These are phyloP conservation scores for Lepidium didymum DNA, from an alignment of 345 rosid genomes.

Conservation along the genomic window DNA sequence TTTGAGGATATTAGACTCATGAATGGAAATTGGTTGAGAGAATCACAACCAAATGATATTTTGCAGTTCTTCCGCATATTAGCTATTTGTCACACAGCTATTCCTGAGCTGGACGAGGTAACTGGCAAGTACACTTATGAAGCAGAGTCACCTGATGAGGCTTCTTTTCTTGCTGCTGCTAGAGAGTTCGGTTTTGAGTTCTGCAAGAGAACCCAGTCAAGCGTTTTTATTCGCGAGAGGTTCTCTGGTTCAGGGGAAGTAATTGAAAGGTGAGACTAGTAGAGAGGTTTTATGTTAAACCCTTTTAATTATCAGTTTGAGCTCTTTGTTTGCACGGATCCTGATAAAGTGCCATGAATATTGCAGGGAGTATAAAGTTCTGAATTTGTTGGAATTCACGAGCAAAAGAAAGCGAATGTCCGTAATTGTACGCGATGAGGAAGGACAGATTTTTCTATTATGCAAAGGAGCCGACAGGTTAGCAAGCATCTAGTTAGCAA, in stretches of 20 bases:
- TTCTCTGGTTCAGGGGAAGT: slow-evolving; percentile 42
- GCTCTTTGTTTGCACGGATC: slow-evolving; percentile 7
- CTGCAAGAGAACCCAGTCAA: slow-evolving; percentile 74
- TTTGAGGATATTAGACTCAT: slow-evolving; percentile 75
- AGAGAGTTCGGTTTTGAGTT: slow-evolving; percentile 97
- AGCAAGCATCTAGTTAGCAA: slow-evolving; percentile 15
- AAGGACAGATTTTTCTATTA: slow-evolving; percentile 73
- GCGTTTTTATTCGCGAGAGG: slow-evolving; percentile 64
- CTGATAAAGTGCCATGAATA: slow-evolving; percentile 13
- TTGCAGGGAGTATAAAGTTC: slow-evolving; percentile 87
- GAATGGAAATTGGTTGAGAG: slow-evolving; percentile 79
- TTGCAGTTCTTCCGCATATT: slow-evolving; percentile 68
- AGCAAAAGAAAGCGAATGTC: slow-evolving; percentile 99
- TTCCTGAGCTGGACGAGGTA: slow-evolving; percentile 80
- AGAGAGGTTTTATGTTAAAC: background rate
- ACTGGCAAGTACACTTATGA: slow-evolving; percentile 66
- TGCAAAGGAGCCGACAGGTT: slow-evolving; percentile 99
- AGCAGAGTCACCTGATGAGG: slow-evolving; percentile 99
- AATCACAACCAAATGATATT: slow-evolving; percentile 52
- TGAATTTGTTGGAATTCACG: slow-evolving; percentile 83
- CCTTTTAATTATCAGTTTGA: background rate
- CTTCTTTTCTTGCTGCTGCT: slow-evolving; percentile 90
- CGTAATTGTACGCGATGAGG: slow-evolving; percentile 71
- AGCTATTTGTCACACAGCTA: slow-evolving; percentile 95
- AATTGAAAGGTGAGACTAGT: slow-evolving; percentile 59